Evolutionary conservation across 306 rosid species (phyloP).

Genomic region (Bauhinia variegata): DNA sequence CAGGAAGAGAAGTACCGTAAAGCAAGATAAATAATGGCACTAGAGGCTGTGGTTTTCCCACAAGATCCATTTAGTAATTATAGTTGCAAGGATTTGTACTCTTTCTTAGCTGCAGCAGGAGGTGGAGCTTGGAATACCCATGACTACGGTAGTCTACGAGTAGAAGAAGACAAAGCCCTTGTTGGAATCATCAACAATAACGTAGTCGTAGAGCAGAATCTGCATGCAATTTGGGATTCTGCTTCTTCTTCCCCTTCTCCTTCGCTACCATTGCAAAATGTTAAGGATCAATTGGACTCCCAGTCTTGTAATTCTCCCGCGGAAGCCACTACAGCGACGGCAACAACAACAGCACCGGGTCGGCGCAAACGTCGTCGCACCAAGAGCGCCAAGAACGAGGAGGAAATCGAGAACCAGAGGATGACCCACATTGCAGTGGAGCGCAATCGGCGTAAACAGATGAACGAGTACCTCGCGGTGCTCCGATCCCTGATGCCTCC

Average conservation of each 20-base stretch:
- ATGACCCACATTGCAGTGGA: conserved; percentile 99
- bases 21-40: conserved; percentile 32
- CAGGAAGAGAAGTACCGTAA: conserved; percentile 12
- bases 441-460: conserved; percentile 83
- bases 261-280: conserved; percentile 34
- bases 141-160: conserved; percentile 6
- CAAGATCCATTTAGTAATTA: conserved; percentile 33
- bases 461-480: conserved; percentile 88
- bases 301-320: conserved; percentile 34
- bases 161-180: conserved; percentile 25
- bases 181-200: conserved; percentile 32
- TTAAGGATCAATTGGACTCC: conserved; percentile 41
- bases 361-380: conserved; percentile 76
- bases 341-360: conserved; percentile 26
- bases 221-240: conserved; percentile 40
- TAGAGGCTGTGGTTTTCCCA: conserved; percentile 52
- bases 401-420: conserved; percentile 92
- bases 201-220: conserved; percentile 17
- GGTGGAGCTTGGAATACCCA: conserved; percentile 1
- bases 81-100: conserved; percentile 37
- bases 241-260: conserved; percentile 35
- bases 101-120: conserved; percentile 16
- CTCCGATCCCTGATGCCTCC: conserved; percentile 90
- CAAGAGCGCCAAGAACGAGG: conserved; percentile 69
- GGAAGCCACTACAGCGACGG: neutral